Conservation (phyloP, 2,329 filamentous ascomycete genomes). For the Shiraia sp. region DNA sequence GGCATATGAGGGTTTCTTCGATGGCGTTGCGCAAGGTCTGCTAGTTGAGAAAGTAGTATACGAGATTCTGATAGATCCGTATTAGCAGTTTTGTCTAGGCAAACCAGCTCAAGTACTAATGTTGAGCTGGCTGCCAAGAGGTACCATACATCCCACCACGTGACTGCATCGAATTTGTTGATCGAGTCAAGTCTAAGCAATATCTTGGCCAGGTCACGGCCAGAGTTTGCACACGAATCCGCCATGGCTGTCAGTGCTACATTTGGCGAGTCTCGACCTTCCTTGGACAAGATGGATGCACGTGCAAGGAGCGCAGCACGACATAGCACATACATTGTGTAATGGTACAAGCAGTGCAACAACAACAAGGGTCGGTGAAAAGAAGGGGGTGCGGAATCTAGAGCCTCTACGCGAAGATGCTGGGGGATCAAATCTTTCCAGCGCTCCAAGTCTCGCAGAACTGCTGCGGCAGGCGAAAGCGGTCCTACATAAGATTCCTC, state of each 20-base stretch:
- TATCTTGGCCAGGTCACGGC: conserved; percentile 38
- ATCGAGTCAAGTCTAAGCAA: conserved; percentile 44
- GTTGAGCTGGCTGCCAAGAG: conserved; percentile 43
- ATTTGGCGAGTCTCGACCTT: conserved; percentile 30
- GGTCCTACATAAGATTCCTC: conserved; percentile 46
- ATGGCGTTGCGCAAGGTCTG: conserved; percentile 38
- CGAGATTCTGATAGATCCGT: conserved; percentile 33
- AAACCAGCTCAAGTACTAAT: conserved; percentile 46
- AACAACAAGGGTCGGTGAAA: conserved; percentile 46
- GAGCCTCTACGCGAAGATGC: conserved; percentile 41
- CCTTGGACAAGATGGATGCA: conserved; percentile 36
- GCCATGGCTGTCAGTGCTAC: conserved; percentile 38
- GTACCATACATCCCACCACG: conserved; percentile 50
- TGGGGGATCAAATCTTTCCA: conserved; percentile 47
- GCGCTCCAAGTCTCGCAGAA: conserved; percentile 45
- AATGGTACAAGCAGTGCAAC: conserved; percentile 48
- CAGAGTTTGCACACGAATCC: conserved; percentile 45
- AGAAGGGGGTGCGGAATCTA: conserved; percentile 36
- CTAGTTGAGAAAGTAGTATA: conserved; percentile 40
- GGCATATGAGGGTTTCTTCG: conserved; percentile 41
- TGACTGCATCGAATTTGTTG: conserved; percentile 46
- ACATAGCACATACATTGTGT: conserved; percentile 45
- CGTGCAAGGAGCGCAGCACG: conserved; percentile 46
- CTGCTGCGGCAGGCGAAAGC: conserved; percentile 43
- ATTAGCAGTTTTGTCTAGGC: conserved; percentile 19